Conservation (phyloP, 1,139 yeast species). For the Yamadazyma diospyri region DNA sequence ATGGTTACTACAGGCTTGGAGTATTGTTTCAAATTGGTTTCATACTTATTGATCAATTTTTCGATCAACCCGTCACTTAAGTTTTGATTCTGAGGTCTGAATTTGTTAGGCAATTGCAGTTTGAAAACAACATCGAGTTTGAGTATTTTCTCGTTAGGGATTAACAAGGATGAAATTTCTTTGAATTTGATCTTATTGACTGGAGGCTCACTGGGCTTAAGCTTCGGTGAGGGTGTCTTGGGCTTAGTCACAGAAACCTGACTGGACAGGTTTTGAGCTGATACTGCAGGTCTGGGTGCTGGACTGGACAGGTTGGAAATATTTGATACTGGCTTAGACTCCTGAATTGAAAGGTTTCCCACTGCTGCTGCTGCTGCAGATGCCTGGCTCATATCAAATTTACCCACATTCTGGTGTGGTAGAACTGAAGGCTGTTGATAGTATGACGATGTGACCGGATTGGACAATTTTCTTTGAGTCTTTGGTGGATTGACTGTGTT, state of each 20-base stretch:
- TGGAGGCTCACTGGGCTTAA: conserved; percentile 1
- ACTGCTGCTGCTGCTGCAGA: conserved; percentile 13
- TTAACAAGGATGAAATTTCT: conserved; percentile 33
- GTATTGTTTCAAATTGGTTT: conserved; percentile 28
- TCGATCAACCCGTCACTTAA: conserved; percentile 38
- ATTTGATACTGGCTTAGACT: conserved; percentile 4
- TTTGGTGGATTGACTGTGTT: conserved; percentile 3
- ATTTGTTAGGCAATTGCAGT: conserved; percentile 31
- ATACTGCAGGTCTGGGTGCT: conserved; percentile 8
- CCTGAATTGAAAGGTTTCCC: conserved; percentile 9
- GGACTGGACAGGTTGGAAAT: no score
- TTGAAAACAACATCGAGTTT: conserved; percentile 40
- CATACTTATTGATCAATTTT: conserved; percentile 39
- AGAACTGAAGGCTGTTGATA: conserved; percentile 7
- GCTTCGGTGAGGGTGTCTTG: conserved; percentile 11
- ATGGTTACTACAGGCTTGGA: conserved; percentile 44
- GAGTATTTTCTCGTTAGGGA: conserved; percentile 37
- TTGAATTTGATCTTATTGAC: conserved; percentile 22
- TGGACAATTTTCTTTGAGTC: conserved; percentile 7
- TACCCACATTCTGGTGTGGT: not conserved
- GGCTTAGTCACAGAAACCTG: conserved; percentile 1
- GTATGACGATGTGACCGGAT: conserved; percentile 4
- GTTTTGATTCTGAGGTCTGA: conserved; percentile 20
- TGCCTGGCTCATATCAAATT: conserved; percentile 7
- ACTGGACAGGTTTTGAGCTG: not conserved